Percentiles rank a stretch among this genome's conserved stretches.
Evolutionary conservation across 2,329 filamentous ascomycete species (phyloP).

Genomic region (Aspergillus arachidicola): DNA sequence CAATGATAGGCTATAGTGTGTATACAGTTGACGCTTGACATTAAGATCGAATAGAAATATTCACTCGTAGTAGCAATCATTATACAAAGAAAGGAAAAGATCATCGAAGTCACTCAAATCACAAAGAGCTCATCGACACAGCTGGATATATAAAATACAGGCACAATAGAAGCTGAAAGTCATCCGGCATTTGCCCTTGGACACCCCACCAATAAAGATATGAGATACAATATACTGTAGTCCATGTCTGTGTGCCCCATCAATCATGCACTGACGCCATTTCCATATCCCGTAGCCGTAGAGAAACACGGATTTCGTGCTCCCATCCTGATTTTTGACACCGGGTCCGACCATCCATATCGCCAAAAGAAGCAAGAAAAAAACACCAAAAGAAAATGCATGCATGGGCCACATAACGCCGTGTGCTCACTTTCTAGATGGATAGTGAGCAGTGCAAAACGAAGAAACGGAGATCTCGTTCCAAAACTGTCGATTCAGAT

Average conservation of each 20-base stretch:
- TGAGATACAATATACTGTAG: not conserved
- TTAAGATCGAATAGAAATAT: not conserved
- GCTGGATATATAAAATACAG: conserved; percentile 10
- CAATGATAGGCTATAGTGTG: not conserved
- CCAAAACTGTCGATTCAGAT: not conserved
- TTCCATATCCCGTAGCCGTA: not conserved
- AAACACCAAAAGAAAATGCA: conserved; percentile 11
- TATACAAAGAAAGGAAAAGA: not conserved
- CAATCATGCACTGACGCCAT: not conserved
- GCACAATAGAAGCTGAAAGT: not conserved
- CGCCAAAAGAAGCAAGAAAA: conserved; percentile 14
- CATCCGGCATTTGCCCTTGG: not conserved
- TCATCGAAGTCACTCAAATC: not conserved
- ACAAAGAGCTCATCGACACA: not conserved
- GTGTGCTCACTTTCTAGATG: not conserved
- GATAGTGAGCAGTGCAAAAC: not conserved
- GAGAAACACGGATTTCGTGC: not conserved
- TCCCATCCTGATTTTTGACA: not conserved
- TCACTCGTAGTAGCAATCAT: not conserved
- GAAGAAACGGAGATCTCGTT: not conserved
- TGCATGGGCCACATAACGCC: conserved; percentile 12
- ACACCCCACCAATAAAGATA: not conserved
- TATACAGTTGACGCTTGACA: not conserved
- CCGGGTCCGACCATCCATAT: not conserved
- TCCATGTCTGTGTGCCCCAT: not conserved